A percentile compares a stretch with the other conserved stretches of the same genome.
Conservation (phyloP, 148 eudicot genomes). For the Chenopodium quinoa region DNA sequence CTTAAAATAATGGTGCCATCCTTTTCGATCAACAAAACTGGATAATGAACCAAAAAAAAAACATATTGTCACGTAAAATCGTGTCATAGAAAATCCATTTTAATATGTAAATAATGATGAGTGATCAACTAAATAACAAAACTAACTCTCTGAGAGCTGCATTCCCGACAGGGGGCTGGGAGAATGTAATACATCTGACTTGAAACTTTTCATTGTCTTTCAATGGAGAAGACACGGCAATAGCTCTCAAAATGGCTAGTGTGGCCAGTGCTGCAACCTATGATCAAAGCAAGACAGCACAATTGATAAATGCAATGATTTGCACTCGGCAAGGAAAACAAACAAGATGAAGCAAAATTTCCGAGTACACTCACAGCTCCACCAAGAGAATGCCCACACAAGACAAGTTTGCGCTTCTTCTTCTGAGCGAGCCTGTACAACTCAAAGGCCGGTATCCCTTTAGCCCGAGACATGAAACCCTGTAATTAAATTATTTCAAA, state of each 20-base stretch:
- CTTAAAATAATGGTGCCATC: constrained; percentile 93
- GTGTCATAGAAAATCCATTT: background rate
- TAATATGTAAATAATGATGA: background rate
- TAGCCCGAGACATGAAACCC: constrained; percentile 99
- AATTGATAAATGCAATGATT: background rate
- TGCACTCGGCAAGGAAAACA: constrained; percentile 6
- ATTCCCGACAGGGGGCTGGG: constrained; percentile 99
- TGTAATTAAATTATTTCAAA: constrained; percentile 27
- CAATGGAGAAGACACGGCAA: constrained; percentile 57
- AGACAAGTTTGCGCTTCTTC: constrained; percentile 86
- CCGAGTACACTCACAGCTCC: constrained; percentile 78
- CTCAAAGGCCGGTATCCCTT: constrained; percentile 97
- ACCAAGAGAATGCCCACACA: constrained; percentile 99
- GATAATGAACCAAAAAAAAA: constrained; percentile 9
- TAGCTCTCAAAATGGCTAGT: constrained; percentile 88
- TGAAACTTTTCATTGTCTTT: constrained; percentile 75
- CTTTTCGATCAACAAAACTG: constrained; percentile 90
- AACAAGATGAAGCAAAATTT: constrained; percentile 12
- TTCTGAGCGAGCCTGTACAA: constrained; percentile 94
- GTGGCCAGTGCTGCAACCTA: constrained; percentile 98
- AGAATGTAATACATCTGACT: constrained; percentile 95
- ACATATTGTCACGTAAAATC: constrained; percentile 8
- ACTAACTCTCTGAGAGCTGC: constrained; percentile 94
- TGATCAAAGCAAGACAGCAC: constrained; percentile 16
- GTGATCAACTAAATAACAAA: background rate